Evolutionary conservation across 2,329 filamentous ascomycete genomes (phyloP), one percentile per base, ranked within the genome.

Genomic region (Aspergillus pseudotamarii): DNA sequence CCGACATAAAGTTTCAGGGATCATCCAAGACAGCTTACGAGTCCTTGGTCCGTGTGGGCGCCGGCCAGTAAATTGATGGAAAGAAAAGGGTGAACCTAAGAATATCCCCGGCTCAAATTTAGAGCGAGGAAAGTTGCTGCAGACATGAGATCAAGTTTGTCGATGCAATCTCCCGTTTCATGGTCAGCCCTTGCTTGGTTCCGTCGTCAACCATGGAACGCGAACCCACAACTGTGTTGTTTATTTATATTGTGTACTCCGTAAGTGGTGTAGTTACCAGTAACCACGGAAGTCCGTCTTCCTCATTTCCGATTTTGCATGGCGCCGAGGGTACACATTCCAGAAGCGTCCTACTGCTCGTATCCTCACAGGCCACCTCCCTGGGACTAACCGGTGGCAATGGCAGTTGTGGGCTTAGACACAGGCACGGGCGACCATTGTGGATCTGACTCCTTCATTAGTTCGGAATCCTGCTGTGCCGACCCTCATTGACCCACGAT

Each of bases 161-260:
- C n/a, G 41, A 21, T 50, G 38, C 21, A 59, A 56, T 55, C 41
- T 55, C 12, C 48, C 21, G 36, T 38, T 41, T 59, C 50, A 45
- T 59, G 56, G 60, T 38, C 51, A 10, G 21, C 32, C 46, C 34
- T 46, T 56, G 26, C 36, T 30, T 56, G 60, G 60, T 65, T 60
- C 60, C 66, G 65, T 28, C 6, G n/a, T 48, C 41, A 66, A 58
- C 68, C 68, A 60, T 57, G 64, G 59, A 28, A 59, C 62, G 26
- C 19, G 12, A 28, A 43, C 54, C 68, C 68, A 68, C 45, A 66
- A 66, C 64, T 64, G 50, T 54, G 6, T 45, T 68, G 63, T 68
- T 68, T 67, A 69, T 51, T 51, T 51, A 51, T 51, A 30, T 28
- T 50, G 46, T 50, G 46, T n/a, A n/a, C n/a, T n/a, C n/a, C n/a